phyloP scores from a whole-genome alignment of 805 yeast genomes.

The Pichia cephalocereana region DNA sequence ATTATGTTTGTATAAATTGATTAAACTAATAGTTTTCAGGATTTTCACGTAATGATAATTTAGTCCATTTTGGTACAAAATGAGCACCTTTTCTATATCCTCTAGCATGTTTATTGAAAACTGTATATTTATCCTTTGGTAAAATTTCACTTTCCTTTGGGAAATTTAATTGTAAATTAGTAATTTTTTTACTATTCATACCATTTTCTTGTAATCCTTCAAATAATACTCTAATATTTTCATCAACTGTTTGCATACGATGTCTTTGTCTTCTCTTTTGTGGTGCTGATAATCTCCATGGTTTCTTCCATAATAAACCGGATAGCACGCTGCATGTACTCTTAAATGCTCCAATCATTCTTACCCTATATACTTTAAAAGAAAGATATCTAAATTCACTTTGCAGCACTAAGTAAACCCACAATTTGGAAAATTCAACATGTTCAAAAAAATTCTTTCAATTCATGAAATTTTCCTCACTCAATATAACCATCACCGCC shows the following conservation, averaged over 20 bases:
- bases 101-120: constrained; percentile 63
- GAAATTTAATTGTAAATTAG: constrained; percentile 34
- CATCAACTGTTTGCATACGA: constrained; percentile 75
- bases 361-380: background rate
- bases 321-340: constrained; percentile 49
- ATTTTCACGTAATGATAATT: constrained; percentile 66
- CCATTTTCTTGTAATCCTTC: constrained; percentile 34
- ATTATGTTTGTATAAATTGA: background rate
- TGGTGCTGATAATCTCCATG: constrained; percentile 67
- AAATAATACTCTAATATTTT: constrained; percentile 58
- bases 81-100: constrained; percentile 87
- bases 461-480: background rate
- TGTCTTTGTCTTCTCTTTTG: constrained; percentile 82
- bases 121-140: constrained; percentile 78
- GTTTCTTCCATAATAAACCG: constrained; percentile 73
- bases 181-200: constrained; percentile 26
- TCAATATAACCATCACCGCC: background rate
- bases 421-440: background rate
- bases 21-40: constrained; percentile 52
- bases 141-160: constrained; percentile 80
- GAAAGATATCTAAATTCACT: no score
- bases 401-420: no score
- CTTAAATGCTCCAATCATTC: constrained; percentile 52
- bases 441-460: background rate
- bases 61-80: constrained; percentile 88